Base-by-base conservation (phyloP, 179 eudicot genomes). In the Drosera spatulata region DNA sequence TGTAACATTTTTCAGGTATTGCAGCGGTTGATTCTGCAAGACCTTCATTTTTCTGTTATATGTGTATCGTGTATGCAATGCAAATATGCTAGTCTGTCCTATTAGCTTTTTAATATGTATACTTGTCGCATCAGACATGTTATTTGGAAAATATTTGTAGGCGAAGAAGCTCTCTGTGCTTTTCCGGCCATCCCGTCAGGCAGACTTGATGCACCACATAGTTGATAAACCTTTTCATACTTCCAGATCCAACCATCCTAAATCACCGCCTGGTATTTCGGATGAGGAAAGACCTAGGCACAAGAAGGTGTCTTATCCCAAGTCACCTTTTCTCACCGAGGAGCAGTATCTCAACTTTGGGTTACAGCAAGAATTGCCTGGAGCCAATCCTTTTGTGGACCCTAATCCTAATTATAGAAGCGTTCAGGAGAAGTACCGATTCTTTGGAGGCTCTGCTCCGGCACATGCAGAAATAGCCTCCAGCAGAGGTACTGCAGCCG, bases 81-180 rank as follows among this genome's bases (percentile, higher is more conserved):
- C 33, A 22, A 22, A 22, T 22, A 22, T 22, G 33, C 33, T 0
- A 22, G 33, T 22, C 1, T 22, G 33, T 22, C 33, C 33, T 22
- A 22, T 22, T 22, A 22, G 33, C 33, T 22, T 22, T 22, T 22
- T 22, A 1, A 22, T 22, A 22, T 22, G 33, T 22, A 22, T 22
- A 1, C 33, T 22, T 22, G 33, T 22, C 33, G 33, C 33, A 22
- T 22, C 33, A 22, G 59, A 50, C 58, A 47, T 50, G 48, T 12
- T 39, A 50, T 55, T 11, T 41, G 41, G 55, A 46, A 39, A 7
- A 43, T 47, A 54, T 66, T 59, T 77, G 71, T 83, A 90, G 97
- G 97, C 83, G 38, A 69, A 73, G 66, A 74, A 73, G 51, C 85
- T 90, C 40, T 64, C 52, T 39, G 42, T 68, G 3, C 61, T 87